phyloP scores from a whole-genome alignment of 257 asterid genomes.

The Plantago elongata region DNA sequence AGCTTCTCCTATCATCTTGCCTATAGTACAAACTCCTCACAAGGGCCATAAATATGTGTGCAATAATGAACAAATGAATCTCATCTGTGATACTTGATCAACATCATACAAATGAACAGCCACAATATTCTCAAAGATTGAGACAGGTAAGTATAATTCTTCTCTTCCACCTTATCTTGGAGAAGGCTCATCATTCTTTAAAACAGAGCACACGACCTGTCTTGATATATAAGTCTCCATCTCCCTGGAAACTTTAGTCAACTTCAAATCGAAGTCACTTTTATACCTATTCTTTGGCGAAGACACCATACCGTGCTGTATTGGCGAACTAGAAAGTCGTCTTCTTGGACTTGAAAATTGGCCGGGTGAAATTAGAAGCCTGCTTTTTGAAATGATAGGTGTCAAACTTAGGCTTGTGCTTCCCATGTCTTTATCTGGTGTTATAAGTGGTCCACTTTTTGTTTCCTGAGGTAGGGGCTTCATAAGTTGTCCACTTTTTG shows the following conservation, averaged over 20 bases:
- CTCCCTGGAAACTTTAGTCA: constrained; percentile 74
- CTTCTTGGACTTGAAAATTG: constrained; percentile 81
- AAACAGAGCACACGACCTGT: constrained; percentile 63
- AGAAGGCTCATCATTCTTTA: constrained; percentile 54
- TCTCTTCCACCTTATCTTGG: constrained; percentile 32
- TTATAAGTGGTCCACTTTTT: constrained; percentile 61
- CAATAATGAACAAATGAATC: constrained; percentile 8
- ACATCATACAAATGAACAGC: constrained; percentile 23
- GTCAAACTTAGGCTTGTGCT: constrained; percentile 27
- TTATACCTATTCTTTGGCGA: constrained; percentile 58
- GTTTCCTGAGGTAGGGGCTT: constrained; percentile 76
- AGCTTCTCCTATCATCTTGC: constrained; percentile 22
- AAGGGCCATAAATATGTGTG: constrained; percentile 8
- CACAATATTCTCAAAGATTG: background rate
- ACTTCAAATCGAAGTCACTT: constrained; percentile 71
- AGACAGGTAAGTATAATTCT: background rate
- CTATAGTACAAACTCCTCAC: constrained; percentile 2
- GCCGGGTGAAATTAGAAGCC: constrained; percentile 37
- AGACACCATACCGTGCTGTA: constrained; percentile 30
- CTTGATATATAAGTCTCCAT: constrained; percentile 76
- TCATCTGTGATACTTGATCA: constrained; percentile 4
- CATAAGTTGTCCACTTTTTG: constrained; percentile 63
- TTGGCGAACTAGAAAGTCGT: constrained; percentile 64
- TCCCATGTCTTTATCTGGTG: constrained; percentile 31
- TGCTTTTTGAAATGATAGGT: constrained; percentile 35